phyloP scores from a whole-genome alignment of 1,284 basidiomycete species.

The Vanrija humicola region DNA sequence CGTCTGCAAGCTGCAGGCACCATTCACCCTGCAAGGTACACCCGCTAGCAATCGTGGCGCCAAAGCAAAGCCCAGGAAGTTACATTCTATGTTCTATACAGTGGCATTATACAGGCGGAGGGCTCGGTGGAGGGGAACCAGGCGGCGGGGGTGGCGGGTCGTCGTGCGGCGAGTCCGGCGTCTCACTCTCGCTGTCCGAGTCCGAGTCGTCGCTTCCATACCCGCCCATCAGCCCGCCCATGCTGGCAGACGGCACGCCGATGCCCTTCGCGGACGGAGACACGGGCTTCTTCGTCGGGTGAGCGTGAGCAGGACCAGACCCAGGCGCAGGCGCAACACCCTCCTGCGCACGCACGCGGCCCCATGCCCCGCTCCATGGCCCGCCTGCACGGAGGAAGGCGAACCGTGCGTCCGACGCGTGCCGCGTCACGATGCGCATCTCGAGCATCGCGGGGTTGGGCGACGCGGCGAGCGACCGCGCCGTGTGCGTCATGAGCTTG shows the following conservation, averaged over 20 bases:
- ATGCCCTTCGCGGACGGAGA: conserved; percentile 1
- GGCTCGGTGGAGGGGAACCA: conserved; percentile 1
- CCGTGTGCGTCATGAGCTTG: conserved; percentile 71
- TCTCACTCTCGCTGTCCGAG: conserved; percentile 14
- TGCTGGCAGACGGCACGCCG: no score
- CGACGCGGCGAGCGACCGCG: conserved; percentile 61
- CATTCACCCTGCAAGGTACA: no score
- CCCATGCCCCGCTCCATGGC: conserved; percentile 65
- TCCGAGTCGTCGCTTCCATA: conserved; percentile 42
- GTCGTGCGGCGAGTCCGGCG: conserved; percentile 6
- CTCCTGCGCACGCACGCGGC: conserved; percentile 5
- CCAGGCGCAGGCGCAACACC: not conserved
- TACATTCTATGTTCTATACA: no score
- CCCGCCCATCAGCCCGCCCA: conserved; percentile 39
- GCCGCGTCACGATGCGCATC: conserved; percentile 80
- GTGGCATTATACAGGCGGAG: not conserved
- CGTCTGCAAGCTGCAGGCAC: no score
- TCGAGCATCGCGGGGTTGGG: conserved; percentile 73
- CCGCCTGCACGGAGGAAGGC: conserved; percentile 64
- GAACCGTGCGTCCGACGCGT: conserved; percentile 65
- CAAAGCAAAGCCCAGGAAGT: no score
- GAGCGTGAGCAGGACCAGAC: no score
- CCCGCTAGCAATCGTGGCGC: no score
- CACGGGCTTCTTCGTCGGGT: not conserved
- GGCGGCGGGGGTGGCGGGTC: conserved; percentile 10